Base-by-base conservation (phyloP, 192 early-diverging fungal genomes). In the Thamnidium elegans region DNA sequence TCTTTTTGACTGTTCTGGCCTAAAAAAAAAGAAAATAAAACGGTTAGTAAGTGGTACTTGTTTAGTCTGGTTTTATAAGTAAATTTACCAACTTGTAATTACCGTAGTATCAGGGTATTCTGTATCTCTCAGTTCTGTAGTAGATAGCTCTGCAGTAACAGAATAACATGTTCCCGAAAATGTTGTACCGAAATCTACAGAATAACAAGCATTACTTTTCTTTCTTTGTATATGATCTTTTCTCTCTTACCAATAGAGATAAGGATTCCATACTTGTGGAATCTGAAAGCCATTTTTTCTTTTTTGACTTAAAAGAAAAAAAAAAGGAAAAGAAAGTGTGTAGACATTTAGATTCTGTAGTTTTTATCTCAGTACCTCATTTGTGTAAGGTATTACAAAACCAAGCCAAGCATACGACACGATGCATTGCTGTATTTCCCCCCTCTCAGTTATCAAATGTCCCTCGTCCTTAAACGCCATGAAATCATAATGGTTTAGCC, bases 151-250 rank as follows among this genome's bases (percentile, higher is more conserved):
- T 26, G 9, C 4, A 11, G 36, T 59, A 10, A 26, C 7, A 3
- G 42, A 14, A 45, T 45, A 59, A 14, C 58, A 59, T 20, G 42
- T 59, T 59, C 58, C 58, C 17, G 58, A 59, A 26, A 23, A 59
- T 14, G 58, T 59, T 45, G 58, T 59, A 19, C 58, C 58, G 20
- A 59, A 59, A 59, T 59, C 58, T 59, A 23, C 23, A 20, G 17
- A 1, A 19, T 2, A 36, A 20, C n/a, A 20, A 9, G 42, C 43
- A 1, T 44, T 14, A 11, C 0, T 14, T 59, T 45, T 0, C 7
- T 44, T 14, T 7, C 20, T n/a, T 10, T 58, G 13, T 3, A 3
- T 36, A n/a, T n/a, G n/a, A n/a, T 19, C 8, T 1, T 59, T 30
- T 43, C 1, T 42, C n/a, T 23, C 43, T 43, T 59, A 59, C 58